These are phyloP conservation scores for Mycosarcoma maydis DNA, from an alignment of 1,284 basidiomycete genomes.

Conservation along the genomic window DNA sequence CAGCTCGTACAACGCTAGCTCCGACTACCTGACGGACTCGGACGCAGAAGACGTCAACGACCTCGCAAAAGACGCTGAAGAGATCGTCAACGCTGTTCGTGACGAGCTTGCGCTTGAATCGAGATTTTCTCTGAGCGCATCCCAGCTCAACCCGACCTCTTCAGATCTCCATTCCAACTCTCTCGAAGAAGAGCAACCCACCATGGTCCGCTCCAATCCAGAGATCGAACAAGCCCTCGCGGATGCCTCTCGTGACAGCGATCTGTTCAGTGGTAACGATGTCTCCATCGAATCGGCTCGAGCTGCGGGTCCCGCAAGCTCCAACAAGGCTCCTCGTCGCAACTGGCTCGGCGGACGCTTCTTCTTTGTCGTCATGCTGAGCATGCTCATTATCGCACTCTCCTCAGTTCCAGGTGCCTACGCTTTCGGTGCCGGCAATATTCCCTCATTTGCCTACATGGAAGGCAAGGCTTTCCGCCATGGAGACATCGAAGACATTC, in stretches of 20 bases:
- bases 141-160: not conserved
- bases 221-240: conserved; percentile 43
- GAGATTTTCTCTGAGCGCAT: not conserved
- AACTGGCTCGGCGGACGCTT: conserved; percentile 31
- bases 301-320: not conserved
- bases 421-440: conserved; percentile 62
- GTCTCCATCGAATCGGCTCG: not conserved
- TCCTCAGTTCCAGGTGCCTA: conserved; percentile 39
- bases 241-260: conserved; percentile 28
- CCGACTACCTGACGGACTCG: conserved; percentile 22
- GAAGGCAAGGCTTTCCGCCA: conserved; percentile 62
- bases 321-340: conserved; percentile 18
- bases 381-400: conserved; percentile 36
- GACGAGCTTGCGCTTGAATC: conserved; percentile 38
- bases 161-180: not conserved
- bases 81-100: conserved; percentile 34
- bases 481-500: conserved; percentile 59
- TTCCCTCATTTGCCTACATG: conserved; percentile 55
- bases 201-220: conserved; percentile 14
- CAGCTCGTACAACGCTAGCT: conserved; percentile 15
- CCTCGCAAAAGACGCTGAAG: conserved; percentile 22
- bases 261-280: conserved; percentile 7
- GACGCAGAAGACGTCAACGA: conserved; percentile 22
- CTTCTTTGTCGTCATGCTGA: conserved; percentile 42
- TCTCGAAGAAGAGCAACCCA: not conserved